A percentile compares a stretch with the other conserved stretches of the same genome.
Conservation (phyloP, 2,329 filamentous ascomycete genomes). For the Sporothrix brasiliensis region DNA sequence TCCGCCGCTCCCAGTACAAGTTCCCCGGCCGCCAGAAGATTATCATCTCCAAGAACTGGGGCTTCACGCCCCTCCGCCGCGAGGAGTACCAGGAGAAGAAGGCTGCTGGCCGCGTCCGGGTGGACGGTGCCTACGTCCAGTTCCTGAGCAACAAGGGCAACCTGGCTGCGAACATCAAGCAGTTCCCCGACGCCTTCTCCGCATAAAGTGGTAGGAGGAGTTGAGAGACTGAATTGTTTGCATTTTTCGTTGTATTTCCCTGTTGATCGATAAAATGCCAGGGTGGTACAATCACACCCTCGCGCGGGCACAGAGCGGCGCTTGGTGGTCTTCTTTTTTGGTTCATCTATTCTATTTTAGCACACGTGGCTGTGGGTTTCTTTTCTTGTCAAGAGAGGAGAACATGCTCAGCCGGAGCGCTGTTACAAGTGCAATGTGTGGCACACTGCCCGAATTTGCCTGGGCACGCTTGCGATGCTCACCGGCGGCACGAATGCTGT, state of each 20-base stretch:
- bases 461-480: not conserved
- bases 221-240: constrained; percentile 22
- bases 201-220: constrained; percentile 45
- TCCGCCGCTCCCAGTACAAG: constrained; percentile 99
- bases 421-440: not conserved
- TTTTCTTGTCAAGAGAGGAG: not conserved
- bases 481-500: not conserved
- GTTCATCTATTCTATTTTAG: constrained; percentile 37
- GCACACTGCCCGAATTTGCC: not conserved
- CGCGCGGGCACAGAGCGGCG: constrained; percentile 38
- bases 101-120: constrained; percentile 88
- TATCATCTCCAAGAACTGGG: constrained; percentile 99
- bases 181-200: constrained; percentile 91
- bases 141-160: constrained; percentile 94
- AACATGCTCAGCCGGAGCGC: not conserved
- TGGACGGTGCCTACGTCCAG: constrained; percentile 99
- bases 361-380: constrained; percentile 1
- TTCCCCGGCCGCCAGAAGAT: constrained; percentile 99
- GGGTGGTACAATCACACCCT: constrained; percentile 29
- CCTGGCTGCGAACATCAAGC: constrained; percentile 83
- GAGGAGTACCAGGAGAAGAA: constrained; percentile 98
- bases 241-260: constrained; percentile 27
- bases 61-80: constrained; percentile 96
- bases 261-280: constrained; percentile 20
- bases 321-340: constrained; percentile 40